These are phyloP conservation scores for Mimosa bimucronata DNA, from an alignment of 306 rosid species.

Conservation along the genomic window DNA sequence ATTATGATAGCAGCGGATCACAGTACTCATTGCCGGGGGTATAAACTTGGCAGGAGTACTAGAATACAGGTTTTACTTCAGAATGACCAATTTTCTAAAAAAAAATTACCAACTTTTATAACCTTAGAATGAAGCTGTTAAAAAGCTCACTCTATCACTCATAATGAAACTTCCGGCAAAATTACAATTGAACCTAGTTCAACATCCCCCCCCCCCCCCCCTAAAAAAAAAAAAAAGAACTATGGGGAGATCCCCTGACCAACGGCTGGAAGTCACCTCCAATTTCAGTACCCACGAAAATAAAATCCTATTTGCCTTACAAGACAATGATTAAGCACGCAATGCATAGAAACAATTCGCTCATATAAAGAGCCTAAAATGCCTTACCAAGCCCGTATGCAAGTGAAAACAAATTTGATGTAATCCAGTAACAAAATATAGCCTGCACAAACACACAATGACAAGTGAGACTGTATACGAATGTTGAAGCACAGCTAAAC, in stretches of 20 bases:
- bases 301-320: background rate
- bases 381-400: slow-evolving; percentile 75
- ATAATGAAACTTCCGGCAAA: background rate
- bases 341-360: slow-evolving; percentile 16
- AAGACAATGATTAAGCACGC: background rate
- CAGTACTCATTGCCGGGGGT: background rate
- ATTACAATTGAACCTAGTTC: background rate
- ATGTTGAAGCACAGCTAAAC: slow-evolving; percentile 22
- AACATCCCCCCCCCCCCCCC: background rate
- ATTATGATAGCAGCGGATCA: background rate
- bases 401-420: slow-evolving; percentile 83
- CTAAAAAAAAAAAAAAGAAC: background rate
- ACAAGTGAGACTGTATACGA: slow-evolving; percentile 33
- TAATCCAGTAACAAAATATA: slow-evolving; percentile 91
- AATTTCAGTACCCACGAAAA: slow-evolving; percentile 11
- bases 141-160: background rate
- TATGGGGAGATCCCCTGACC: background rate
- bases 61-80: background rate
- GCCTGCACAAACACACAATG: slow-evolving; percentile 63
- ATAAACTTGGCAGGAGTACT: slow-evolving; percentile 16
- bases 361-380: slow-evolving; percentile 12
- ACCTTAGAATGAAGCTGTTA: background rate
- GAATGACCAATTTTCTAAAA: background rate
- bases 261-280: background rate
- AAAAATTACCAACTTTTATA: background rate